These are phyloP conservation scores for Globisporangium paroecandrum DNA, from an alignment of 352 stramenopile species.

Conservation along the genomic window DNA sequence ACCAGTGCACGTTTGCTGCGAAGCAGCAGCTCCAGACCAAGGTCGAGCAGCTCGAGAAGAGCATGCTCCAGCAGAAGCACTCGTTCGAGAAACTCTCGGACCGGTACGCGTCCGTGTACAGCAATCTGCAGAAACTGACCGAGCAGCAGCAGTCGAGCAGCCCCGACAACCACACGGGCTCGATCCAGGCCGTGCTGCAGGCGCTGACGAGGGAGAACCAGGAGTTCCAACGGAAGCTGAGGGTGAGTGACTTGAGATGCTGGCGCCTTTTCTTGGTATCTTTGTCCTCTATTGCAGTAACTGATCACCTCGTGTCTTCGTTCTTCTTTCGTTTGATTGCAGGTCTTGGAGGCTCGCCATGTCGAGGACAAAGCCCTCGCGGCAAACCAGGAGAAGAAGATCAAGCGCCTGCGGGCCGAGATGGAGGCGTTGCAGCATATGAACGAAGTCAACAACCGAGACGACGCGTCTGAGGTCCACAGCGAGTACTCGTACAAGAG, in stretches of 20 bases:
- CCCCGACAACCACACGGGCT: constrained; percentile 15
- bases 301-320: no score
- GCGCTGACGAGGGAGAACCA: constrained; percentile 68
- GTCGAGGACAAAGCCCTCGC: constrained; percentile 53
- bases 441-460: constrained; percentile 37
- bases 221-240: constrained; percentile 58
- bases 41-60: constrained; percentile 44
- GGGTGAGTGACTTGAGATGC: constrained; percentile 19
- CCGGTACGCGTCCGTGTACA: constrained; percentile 48
- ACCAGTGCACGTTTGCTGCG: constrained; percentile 33
- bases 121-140: constrained; percentile 51
- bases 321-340: background rate
- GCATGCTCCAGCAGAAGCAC: constrained; percentile 47
- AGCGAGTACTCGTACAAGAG: constrained; percentile 20
- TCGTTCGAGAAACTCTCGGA: constrained; percentile 68
- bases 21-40: constrained; percentile 35
- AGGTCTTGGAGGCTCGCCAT: constrained; percentile 62
- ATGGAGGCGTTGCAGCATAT: constrained; percentile 79
- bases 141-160: constrained; percentile 27
- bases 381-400: constrained; percentile 57
- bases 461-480: constrained; percentile 24
- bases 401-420: constrained; percentile 66
- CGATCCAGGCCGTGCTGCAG: constrained; percentile 47
- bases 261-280: background rate
- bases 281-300: background rate